Percentiles rank a stretch among this genome's conserved stretches.
phyloP scores from a whole-genome alignment of 805 yeast species.

The Kuraishia hungarica region DNA sequence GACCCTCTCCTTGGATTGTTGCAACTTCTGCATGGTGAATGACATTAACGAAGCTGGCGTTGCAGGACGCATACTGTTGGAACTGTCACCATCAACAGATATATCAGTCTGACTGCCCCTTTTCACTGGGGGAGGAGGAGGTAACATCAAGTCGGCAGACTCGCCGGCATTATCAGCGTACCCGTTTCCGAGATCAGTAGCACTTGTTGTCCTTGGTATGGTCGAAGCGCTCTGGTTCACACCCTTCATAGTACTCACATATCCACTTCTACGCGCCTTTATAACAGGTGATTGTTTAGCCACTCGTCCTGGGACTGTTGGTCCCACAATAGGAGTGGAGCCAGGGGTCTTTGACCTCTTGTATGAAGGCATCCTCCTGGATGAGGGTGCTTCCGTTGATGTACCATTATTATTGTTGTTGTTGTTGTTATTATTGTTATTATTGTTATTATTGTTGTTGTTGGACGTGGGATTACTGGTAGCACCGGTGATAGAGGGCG shows the following conservation, averaged over 20 bases:
- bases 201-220: slow-evolving; percentile 1
- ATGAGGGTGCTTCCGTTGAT: slow-evolving; percentile 7
- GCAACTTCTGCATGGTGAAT: slow-evolving; percentile 8
- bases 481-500: neutral
- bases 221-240: neutral
- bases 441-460: neutral
- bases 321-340: slow-evolving; percentile 28
- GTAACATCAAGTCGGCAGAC: slow-evolving; percentile 15
- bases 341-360: slow-evolving; percentile 30
- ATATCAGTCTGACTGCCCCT: slow-evolving; percentile 4
- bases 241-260: slow-evolving; percentile 1
- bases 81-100: neutral
- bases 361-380: slow-evolving; percentile 9
- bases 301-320: slow-evolving; percentile 22
- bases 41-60: slow-evolving; percentile 25
- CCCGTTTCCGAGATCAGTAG: slow-evolving; percentile 2
- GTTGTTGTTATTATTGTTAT: neutral
- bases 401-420: neutral
- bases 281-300: slow-evolving; percentile 30
- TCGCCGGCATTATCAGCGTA: slow-evolving; percentile 3
- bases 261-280: slow-evolving; percentile 18
- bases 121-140: slow-evolving; percentile 14
- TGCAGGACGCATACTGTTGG: slow-evolving; percentile 9
- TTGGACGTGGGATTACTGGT: neutral
- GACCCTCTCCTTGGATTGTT: slow-evolving; percentile 1